Percentiles rank a stretch among this genome's conserved stretches.
These are phyloP conservation scores for Agarophyton chilense DNA, from an alignment of 23 red algal species.

Conservation along the genomic window DNA sequence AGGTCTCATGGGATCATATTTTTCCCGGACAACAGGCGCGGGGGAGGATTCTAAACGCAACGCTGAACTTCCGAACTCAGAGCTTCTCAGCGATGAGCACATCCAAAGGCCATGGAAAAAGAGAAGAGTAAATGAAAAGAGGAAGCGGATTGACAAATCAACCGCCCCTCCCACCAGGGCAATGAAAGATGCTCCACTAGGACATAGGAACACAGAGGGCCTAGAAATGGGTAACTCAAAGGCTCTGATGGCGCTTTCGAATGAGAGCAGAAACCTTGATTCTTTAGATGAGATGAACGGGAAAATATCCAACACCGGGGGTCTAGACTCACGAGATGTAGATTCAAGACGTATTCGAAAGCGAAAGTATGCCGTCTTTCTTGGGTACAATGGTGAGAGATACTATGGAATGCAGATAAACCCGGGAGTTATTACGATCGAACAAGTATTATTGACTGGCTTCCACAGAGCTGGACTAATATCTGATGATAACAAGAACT, in stretches of 20 bases:
- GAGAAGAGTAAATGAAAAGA: not conserved
- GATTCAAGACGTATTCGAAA: constrained; percentile 24
- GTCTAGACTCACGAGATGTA: not conserved
- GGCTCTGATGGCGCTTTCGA: not conserved
- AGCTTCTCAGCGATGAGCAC: not conserved
- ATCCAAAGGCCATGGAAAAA: not conserved
- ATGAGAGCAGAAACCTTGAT: not conserved
- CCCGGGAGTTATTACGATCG: constrained; percentile 69
- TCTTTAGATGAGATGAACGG: not conserved
- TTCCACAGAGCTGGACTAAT: constrained; percentile 66
- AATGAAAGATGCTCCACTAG: not conserved
- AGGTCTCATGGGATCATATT: constrained; percentile 5
- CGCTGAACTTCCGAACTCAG: not conserved
- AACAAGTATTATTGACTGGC: constrained; percentile 62
- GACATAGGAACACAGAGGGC: not conserved
- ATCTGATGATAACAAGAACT: constrained; percentile 39
- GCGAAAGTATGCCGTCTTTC: constrained; percentile 65
- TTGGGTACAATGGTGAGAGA: constrained; percentile 65
- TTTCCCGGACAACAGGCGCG: not conserved
- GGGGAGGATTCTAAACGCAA: not conserved
- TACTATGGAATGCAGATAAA: constrained; percentile 76
- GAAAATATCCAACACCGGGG: not conserved
- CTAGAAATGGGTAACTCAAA: not conserved
- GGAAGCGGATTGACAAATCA: not conserved
- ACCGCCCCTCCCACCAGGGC: not conserved